Percentiles rank a stretch among this genome's conserved stretches.
These are phyloP conservation scores for Tetrapisispora phaffii DNA, from an alignment of 805 yeast species.

Conservation along the genomic window DNA sequence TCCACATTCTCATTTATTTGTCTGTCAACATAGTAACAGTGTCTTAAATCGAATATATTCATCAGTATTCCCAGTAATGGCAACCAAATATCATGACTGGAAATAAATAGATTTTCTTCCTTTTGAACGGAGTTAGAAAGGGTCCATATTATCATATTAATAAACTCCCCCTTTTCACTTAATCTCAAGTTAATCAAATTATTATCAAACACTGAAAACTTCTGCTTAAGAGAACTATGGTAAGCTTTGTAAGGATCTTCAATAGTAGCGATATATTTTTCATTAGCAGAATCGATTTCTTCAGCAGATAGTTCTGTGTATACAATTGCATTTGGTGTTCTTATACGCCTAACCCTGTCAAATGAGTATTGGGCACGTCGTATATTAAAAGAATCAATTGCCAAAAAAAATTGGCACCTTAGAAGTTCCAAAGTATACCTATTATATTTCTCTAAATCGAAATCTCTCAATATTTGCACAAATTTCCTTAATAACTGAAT, in stretches of 20 bases:
- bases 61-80: constrained; percentile 17
- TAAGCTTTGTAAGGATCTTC: constrained; percentile 18
- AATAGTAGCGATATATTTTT: neutral
- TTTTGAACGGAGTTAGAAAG: constrained; percentile 15
- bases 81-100: constrained; percentile 21
- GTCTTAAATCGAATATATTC: constrained; percentile 18
- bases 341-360: constrained; percentile 10
- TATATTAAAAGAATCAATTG: constrained; percentile 14
- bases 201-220: constrained; percentile 14
- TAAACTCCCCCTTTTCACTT: constrained; percentile 16
- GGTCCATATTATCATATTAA: constrained; percentile 23
- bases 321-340: constrained; percentile 7
- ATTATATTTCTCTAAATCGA: constrained; percentile 9
- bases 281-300: neutral
- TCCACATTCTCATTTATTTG: constrained; percentile 7
- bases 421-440: constrained; percentile 17
- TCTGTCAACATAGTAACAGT: constrained; percentile 16
- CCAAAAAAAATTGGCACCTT: constrained; percentile 25
- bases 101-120: constrained; percentile 7
- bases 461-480: constrained; percentile 11
- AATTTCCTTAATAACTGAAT: constrained; percentile 22
- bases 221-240: constrained; percentile 16
- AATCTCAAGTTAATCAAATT: constrained; percentile 13
- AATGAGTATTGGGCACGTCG: constrained; percentile 1
- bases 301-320: neutral